phyloP scores from a whole-genome alignment of 2,329 filamentous ascomycete genomes.

The Diplodia seriata region DNA sequence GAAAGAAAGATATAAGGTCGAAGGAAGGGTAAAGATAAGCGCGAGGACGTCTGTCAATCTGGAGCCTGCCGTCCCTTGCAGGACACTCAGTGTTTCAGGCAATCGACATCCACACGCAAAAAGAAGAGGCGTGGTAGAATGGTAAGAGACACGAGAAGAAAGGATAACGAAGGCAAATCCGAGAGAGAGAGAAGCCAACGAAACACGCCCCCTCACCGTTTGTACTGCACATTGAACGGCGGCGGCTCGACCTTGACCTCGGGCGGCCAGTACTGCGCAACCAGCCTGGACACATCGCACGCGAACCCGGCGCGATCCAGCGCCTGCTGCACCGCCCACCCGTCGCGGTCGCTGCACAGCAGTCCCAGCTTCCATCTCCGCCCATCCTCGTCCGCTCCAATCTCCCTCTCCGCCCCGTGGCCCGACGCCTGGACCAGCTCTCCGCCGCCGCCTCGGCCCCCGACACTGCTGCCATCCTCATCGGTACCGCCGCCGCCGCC shows the following conservation, averaged over 20 bases:
- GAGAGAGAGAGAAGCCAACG: neutral
- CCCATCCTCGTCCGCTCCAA: neutral
- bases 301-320: conserved; percentile 10
- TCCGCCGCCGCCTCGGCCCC: conserved; percentile 1
- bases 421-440: conserved; percentile 3
- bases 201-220: conserved; percentile 1
- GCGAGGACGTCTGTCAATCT: conserved; percentile 13
- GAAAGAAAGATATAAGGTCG: neutral
- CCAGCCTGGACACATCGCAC: conserved; percentile 24
- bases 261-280: conserved; percentile 11
- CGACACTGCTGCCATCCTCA: neutral
- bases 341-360: conserved; percentile 5
- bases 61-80: neutral
- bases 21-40: neutral
- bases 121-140: neutral
- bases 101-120: neutral
- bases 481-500: neutral
- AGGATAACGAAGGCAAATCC: neutral
- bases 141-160: neutral
- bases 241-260: conserved; percentile 5
- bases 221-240: conserved; percentile 19
- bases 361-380: conserved; percentile 12
- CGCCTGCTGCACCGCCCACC: conserved; percentile 23
- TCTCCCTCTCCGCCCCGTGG: neutral
- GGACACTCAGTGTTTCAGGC: neutral